These are phyloP conservation scores for Mortierella hygrophila DNA, from an alignment of 192 early-diverging fungal genomes.

Conservation along the genomic window DNA sequence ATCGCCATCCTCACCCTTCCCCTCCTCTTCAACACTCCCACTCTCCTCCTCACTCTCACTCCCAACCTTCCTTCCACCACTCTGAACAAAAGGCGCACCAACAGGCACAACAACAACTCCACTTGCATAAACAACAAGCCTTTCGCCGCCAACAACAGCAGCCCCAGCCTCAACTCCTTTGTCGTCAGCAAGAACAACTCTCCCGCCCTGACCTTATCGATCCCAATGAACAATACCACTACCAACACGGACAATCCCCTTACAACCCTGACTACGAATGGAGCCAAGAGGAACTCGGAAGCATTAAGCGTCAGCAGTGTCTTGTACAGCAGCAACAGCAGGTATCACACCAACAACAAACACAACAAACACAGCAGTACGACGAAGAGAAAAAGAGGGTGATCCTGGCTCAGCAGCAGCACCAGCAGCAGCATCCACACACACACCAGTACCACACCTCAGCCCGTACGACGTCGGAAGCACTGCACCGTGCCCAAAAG, in stretches of 20 bases:
- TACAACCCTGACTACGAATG: conserved; percentile 2
- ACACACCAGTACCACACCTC: not conserved
- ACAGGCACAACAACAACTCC: not conserved
- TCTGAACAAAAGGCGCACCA: not conserved
- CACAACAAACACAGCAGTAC: not conserved
- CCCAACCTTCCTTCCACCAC: conserved; percentile 16
- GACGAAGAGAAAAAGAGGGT: not conserved
- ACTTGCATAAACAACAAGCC: not conserved
- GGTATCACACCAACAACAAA: not conserved
- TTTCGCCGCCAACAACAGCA: conserved; percentile 17
- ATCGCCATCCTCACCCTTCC: not conserved
- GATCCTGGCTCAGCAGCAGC: not conserved
- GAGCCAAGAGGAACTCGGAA: not conserved
- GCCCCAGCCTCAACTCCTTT: not conserved
- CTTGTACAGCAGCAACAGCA: not conserved
- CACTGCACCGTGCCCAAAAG: not conserved
- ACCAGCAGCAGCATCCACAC: not conserved
- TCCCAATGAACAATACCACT: not conserved
- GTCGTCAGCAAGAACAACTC: not conserved
- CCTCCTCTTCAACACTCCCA: not conserved
- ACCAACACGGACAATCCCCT: not conserved
- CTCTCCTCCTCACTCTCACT: not conserved
- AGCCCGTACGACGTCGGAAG: not conserved
- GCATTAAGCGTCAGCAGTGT: not conserved
- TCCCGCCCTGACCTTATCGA: not conserved